These are phyloP conservation scores for Paecilomyces fulvus DNA, from an alignment of 2,329 filamentous ascomycete genomes.

Conservation along the genomic window DNA sequence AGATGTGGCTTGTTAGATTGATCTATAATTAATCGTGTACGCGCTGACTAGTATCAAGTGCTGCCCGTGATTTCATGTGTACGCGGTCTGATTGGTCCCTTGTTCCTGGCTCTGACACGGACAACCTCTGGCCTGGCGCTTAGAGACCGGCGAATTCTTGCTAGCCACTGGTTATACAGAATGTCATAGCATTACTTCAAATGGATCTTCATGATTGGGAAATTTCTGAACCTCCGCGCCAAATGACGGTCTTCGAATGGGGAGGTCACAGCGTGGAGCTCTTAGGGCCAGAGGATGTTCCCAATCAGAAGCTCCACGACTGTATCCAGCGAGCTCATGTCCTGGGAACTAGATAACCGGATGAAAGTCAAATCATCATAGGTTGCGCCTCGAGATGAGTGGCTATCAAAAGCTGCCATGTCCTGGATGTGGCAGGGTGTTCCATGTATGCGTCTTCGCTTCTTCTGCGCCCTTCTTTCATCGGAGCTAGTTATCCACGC, in stretches of 20 bases:
- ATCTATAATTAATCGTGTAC: background rate
- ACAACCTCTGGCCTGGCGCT: background rate
- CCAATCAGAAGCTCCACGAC: constrained; percentile 3
- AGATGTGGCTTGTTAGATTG: background rate
- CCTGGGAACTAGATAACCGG: background rate
- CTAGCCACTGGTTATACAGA: background rate
- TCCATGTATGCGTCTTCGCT: background rate
- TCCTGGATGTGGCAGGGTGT: background rate
- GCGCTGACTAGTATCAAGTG: background rate
- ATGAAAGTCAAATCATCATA: background rate
- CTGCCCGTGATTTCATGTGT: background rate
- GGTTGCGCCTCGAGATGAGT: background rate
- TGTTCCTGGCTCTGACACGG: background rate
- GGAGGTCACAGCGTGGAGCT: background rate
- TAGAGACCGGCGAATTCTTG: background rate
- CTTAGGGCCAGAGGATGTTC: background rate
- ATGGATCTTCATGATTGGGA: background rate
- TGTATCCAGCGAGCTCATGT: background rate
- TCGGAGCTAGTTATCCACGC: background rate
- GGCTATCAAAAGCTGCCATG: background rate
- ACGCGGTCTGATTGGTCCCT: background rate
- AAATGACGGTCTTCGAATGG: background rate
- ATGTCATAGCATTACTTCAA: background rate
- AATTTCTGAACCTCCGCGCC: background rate
- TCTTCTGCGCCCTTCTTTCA: background rate